phyloP scores from a whole-genome alignment of 192 early-diverging fungal species.

The Chytriomyces hyalinus region DNA sequence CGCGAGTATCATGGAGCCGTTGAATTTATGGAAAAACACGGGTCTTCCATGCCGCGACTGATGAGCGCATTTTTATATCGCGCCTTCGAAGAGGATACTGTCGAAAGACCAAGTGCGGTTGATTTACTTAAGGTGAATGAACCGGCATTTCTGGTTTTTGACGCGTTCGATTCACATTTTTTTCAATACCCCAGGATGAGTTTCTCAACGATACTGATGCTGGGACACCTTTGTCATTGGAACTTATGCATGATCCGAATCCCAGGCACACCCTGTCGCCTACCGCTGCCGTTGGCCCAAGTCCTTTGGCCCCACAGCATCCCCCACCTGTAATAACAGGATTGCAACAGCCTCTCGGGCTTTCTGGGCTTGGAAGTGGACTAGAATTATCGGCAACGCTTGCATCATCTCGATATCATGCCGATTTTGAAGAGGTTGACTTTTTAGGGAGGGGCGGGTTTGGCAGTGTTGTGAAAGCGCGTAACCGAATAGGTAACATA shows the following conservation, averaged over 20 bases:
- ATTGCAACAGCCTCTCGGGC: constrained; percentile 30
- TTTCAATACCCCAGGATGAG: constrained; percentile 1
- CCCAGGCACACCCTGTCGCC: constrained; percentile 47
- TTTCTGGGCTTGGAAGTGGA: constrained; percentile 24
- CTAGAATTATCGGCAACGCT: constrained; percentile 7
- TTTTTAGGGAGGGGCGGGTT: constrained; percentile 74
- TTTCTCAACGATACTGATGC: constrained; percentile 52
- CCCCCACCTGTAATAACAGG: background rate
- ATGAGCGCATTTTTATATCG: constrained; percentile 57
- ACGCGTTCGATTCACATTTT: background rate
- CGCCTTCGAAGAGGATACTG: constrained; percentile 73
- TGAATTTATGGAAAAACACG: constrained; percentile 20
- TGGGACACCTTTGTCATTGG: constrained; percentile 37
- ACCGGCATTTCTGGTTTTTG: constrained; percentile 54
- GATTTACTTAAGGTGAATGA: constrained; percentile 72
- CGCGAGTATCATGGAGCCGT: constrained; percentile 13
- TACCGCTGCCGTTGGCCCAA: constrained; percentile 35
- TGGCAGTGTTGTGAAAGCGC: constrained; percentile 93
- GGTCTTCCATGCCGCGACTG: constrained; percentile 45
- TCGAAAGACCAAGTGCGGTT: constrained; percentile 73
- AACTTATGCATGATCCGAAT: constrained; percentile 39
- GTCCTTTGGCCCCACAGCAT: constrained; percentile 25
- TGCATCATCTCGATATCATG: constrained; percentile 44
- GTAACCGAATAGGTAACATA: constrained; percentile 77
- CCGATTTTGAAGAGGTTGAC: constrained; percentile 59